phyloP scores from a whole-genome alignment of 2,329 filamentous ascomycete species.

The Cordyceps pruinosa region DNA sequence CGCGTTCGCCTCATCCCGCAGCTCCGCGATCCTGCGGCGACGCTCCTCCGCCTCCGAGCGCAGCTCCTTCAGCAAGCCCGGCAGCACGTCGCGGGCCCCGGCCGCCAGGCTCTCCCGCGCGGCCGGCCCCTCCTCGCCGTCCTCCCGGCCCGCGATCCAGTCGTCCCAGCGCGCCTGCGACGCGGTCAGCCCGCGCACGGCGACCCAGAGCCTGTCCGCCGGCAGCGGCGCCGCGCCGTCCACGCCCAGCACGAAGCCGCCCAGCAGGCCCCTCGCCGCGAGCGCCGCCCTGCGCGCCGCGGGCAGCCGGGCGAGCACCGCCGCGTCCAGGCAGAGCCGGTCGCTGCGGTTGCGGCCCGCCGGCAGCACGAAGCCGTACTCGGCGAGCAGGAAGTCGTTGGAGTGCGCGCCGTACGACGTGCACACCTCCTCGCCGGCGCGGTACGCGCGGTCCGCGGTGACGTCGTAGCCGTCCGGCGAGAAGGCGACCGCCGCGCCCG shows the following conservation, averaged over 20 bases:
- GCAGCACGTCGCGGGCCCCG: not conserved
- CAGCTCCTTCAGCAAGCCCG: not conserved
- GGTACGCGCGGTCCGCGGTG: conserved; percentile 43
- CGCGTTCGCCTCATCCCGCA: not conserved
- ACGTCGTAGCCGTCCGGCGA: conserved; percentile 47
- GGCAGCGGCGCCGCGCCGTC: not conserved
- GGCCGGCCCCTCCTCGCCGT: too few species aligned
- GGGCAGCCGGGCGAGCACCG: not conserved
- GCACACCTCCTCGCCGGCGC: conserved; percentile 55
- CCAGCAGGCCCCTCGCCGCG: not conserved
- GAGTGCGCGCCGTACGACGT: conserved; percentile 64
- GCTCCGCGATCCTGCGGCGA: not conserved
- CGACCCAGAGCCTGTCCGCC: not conserved
- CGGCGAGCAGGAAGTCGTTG: conserved; percentile 65
- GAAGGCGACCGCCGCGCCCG: conserved; percentile 47
- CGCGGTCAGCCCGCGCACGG: not conserved
- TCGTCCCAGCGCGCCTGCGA: not conserved
- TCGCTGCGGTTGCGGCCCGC: too few species aligned
- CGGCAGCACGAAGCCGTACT: conserved; percentile 51
- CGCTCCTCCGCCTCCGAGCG: not conserved
- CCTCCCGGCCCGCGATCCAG: not conserved
- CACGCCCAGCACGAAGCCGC: not conserved
- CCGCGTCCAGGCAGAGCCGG: not conserved
- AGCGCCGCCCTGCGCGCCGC: not conserved
- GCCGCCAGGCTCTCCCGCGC: not conserved